These are phyloP conservation scores for Ailanthus altissimus DNA, from an alignment of 345 rosid genomes.

Conservation along the genomic window DNA sequence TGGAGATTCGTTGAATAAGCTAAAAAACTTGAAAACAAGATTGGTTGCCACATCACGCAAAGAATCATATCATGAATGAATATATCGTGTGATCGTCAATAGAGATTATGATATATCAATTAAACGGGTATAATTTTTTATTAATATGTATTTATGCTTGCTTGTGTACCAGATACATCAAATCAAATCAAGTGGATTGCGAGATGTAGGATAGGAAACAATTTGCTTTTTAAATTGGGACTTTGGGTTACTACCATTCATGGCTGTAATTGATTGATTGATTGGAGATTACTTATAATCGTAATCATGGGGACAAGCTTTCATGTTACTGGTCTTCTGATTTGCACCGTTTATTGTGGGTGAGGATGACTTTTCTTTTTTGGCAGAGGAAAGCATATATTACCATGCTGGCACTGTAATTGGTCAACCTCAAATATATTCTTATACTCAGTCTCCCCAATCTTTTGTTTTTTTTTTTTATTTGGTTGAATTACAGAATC, in stretches of 20 bases:
- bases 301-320: slow-evolving; percentile 3
- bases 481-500: background rate
- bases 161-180: background rate
- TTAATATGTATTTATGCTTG: background rate
- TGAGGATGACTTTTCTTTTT: background rate
- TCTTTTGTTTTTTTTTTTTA: background rate
- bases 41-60: slow-evolving; percentile 25
- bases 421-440: slow-evolving; percentile 14
- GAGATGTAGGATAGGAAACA: background rate
- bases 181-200: background rate
- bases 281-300: background rate
- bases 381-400: slow-evolving; percentile 19
- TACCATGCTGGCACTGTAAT: background rate
- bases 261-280: background rate
- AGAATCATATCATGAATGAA: slow-evolving; percentile 19
- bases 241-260: background rate
- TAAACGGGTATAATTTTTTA: background rate
- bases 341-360: slow-evolving; percentile 11
- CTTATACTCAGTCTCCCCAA: background rate
- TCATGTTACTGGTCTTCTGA: background rate
- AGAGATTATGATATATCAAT: background rate
- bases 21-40: slow-evolving; percentile 4
- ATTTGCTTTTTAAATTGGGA: background rate
- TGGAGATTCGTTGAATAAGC: slow-evolving; percentile 10
- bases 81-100: background rate